Percentiles rank a stretch among this genome's conserved stretches.
Evolutionary conservation across 1,139 yeast genomes (phyloP).

Genomic region (Magnusiomyces starmeri): DNA sequence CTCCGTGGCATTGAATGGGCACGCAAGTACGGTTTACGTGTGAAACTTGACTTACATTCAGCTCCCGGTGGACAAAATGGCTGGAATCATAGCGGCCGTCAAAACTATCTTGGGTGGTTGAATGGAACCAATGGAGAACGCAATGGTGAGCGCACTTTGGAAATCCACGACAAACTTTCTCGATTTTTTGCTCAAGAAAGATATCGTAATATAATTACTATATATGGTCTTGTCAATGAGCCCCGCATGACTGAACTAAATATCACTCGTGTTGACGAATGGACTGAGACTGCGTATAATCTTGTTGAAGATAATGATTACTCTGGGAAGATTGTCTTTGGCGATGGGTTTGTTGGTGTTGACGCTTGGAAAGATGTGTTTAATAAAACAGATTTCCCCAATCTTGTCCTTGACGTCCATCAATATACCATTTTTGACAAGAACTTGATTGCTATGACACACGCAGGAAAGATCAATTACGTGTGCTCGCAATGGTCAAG

Average conservation of each 20-base stretch:
- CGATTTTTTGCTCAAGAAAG: constrained; percentile 58
- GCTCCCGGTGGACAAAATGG: constrained; percentile 93
- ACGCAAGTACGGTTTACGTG: constrained; percentile 53
- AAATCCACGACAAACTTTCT: constrained; percentile 40
- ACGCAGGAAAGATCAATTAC: constrained; percentile 34
- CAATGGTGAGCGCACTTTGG: constrained; percentile 30
- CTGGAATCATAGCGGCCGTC: constrained; percentile 79
- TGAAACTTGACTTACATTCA: constrained; percentile 84
- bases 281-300: constrained; percentile 32
- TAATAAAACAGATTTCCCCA: constrained; percentile 51
- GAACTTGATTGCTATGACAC: constrained; percentile 53
- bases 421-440: constrained; percentile 57
- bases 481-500: constrained; percentile 42
- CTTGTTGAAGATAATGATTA: constrained; percentile 28
- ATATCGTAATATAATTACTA: constrained; percentile 63
- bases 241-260: constrained; percentile 30
- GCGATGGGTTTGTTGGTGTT: constrained; percentile 34
- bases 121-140: constrained; percentile 34
- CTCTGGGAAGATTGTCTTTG: constrained; percentile 28
- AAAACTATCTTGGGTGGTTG: constrained; percentile 60
- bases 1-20: constrained; percentile 75
- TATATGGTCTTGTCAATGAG: constrained; percentile 67
- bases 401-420: constrained; percentile 53
- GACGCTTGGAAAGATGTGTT: constrained; percentile 31
- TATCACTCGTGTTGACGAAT: constrained; percentile 25